Evolutionary conservation across 2,329 filamentous ascomycete species (phyloP).

Genomic region (Phyllosticta ampelicida): DNA sequence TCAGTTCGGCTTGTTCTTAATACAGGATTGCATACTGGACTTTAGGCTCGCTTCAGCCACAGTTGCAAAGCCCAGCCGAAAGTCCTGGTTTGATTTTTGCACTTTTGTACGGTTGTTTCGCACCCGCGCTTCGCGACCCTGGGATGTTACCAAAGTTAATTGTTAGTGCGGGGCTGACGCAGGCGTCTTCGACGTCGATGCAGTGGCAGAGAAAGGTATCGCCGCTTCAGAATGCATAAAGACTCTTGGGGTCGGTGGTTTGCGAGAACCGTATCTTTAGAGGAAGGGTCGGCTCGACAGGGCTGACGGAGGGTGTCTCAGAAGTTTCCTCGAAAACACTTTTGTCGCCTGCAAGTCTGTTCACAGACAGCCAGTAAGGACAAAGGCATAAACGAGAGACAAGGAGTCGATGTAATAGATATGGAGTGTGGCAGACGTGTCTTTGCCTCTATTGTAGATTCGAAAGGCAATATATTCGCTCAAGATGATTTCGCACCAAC

Average conservation of each 20-base stretch:
- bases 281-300: background rate
- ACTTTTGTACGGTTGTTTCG: background rate
- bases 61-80: background rate
- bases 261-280: background rate
- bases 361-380: background rate
- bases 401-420: background rate
- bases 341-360: background rate
- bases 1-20: background rate
- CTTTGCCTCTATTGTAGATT: background rate
- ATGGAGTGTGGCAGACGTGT: background rate
- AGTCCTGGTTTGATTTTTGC: background rate
- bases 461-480: background rate
- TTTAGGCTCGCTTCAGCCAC: background rate
- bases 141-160: background rate
- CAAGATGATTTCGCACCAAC: background rate
- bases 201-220: background rate
- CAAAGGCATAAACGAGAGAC: background rate
- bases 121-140: background rate
- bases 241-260: background rate
- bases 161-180: background rate
- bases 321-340: background rate
- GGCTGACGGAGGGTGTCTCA: background rate
- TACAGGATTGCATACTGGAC: background rate
- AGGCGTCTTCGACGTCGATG: background rate
- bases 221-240: background rate